Percentiles rank a stretch among this genome's conserved stretches.
Evolutionary conservation across 805 yeast species (phyloP).

Genomic region (Candida quercuum): DNA sequence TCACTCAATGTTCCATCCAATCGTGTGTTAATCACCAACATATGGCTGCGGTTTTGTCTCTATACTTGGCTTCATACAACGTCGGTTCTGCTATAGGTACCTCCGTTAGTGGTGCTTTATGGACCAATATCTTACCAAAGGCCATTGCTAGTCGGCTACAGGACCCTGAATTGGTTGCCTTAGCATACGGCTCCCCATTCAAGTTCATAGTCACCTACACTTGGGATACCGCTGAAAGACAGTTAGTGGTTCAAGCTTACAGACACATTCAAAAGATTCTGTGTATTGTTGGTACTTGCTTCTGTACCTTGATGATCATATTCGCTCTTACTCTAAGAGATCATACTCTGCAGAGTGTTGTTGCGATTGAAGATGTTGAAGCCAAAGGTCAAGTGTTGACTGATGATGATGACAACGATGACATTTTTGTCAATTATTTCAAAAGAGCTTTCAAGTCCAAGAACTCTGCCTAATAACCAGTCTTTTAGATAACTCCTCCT

Average conservation of each 20-base stretch:
- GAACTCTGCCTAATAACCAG: too few relatives aligned
- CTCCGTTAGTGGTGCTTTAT: conserved; percentile 63
- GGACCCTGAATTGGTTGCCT: conserved; percentile 24
- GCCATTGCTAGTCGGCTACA: neutral
- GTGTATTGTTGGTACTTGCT: conserved; percentile 47
- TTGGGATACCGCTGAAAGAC: conserved; percentile 58
- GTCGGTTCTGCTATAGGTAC: conserved; percentile 63
- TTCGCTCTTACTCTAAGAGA: conserved; percentile 48
- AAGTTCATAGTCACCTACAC: conserved; percentile 40
- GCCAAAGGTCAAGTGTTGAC: conserved; percentile 3
- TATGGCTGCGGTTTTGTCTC: conserved; percentile 57
- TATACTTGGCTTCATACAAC: conserved; percentile 45
- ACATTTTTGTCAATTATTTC: neutral
- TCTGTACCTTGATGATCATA: conserved; percentile 47
- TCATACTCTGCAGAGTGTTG: conserved; percentile 32
- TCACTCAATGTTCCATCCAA: conserved; percentile 56
- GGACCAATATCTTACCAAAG: conserved; percentile 46
- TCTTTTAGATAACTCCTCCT: neutral
- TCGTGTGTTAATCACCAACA: conserved; percentile 55
- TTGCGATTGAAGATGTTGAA: conserved; percentile 8
- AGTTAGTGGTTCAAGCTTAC: conserved; percentile 49
- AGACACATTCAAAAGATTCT: conserved; percentile 49
- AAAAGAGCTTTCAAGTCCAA: neutral
- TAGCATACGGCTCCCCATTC: conserved; percentile 47
- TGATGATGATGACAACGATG: conserved; percentile 3